Percentiles rank a stretch among this genome's conserved stretches.
These are phyloP conservation scores for Neocatenulostroma microsporum DNA, from an alignment of 2,329 filamentous ascomycete genomes.

Conservation along the genomic window DNA sequence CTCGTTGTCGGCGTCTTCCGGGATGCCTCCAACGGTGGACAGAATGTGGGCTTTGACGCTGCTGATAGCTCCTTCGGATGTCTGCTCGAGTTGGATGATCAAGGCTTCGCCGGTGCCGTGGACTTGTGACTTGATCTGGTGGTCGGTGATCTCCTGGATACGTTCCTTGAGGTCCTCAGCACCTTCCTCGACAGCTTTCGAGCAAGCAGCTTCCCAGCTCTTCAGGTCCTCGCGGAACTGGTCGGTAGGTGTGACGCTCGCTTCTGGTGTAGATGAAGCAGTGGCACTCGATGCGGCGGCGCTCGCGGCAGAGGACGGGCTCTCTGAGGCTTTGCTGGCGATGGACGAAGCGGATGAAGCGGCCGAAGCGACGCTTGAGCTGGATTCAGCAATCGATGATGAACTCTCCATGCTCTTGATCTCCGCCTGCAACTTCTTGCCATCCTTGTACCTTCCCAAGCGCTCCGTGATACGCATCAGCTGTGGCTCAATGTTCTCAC, in stretches of 20 bases:
- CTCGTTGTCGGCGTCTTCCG: slow-evolving; percentile 49
- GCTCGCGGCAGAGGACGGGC: slow-evolving; percentile 18
- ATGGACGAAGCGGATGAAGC: slow-evolving; percentile 23
- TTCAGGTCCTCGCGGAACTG: slow-evolving; percentile 69
- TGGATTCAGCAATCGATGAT: slow-evolving; percentile 20
- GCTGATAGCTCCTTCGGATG: slow-evolving; percentile 55
- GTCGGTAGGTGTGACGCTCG: slow-evolving; percentile 41
- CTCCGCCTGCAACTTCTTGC: slow-evolving; percentile 54
- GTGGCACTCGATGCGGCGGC: slow-evolving; percentile 20
- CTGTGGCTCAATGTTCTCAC: slow-evolving; percentile 91
- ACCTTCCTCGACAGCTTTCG: slow-evolving; percentile 76
- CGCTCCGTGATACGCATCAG: slow-evolving; percentile 85
- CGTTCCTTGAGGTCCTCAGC: slow-evolving; percentile 58
- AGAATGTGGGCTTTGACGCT: slow-evolving; percentile 61
- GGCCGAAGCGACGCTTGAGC: slow-evolving; percentile 18
- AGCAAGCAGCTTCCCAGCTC: slow-evolving; percentile 82
- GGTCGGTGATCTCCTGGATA: slow-evolving; percentile 63
- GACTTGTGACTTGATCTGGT: slow-evolving; percentile 60
- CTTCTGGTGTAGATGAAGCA: slow-evolving; percentile 39
- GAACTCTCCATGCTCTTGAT: slow-evolving; percentile 46
- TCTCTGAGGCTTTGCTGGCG: slow-evolving; percentile 19
- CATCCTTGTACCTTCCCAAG: slow-evolving; percentile 65
- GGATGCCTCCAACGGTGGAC: slow-evolving; percentile 45
- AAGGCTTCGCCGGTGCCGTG: slow-evolving; percentile 58
- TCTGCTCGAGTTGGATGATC: slow-evolving; percentile 59